Conservation (phyloP, 2,329 filamentous ascomycete species). For the Colletotrichum sp. region DNA sequence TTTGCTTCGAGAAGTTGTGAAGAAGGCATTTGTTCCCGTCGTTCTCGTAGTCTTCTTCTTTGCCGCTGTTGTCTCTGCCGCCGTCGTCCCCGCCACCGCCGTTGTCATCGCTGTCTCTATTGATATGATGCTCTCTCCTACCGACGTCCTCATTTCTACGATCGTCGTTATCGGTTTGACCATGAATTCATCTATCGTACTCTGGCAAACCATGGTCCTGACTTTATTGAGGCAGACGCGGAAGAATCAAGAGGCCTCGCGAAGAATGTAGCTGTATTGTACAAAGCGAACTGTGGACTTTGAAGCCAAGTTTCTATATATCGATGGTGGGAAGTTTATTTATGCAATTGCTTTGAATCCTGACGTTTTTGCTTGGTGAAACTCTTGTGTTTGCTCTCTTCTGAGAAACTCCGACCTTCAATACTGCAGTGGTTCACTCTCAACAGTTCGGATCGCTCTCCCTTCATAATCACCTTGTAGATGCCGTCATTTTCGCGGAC, state of each 20-base stretch:
- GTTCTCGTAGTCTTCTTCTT: no score
- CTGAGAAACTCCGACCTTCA: accelerated
- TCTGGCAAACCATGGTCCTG: neutral
- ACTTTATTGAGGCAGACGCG: accelerated
- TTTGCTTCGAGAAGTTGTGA: accelerated
- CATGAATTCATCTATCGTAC: no score
- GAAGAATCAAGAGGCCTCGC: neutral
- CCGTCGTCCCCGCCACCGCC: neutral
- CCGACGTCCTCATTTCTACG: accelerated
- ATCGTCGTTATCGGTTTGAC: accelerated
- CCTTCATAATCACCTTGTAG: accelerated
- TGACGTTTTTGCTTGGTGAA: accelerated
- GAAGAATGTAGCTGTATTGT: neutral
- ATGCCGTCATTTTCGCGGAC: neutral
- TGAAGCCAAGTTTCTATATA: neutral
- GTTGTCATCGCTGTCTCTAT: neutral
- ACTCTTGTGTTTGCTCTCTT: accelerated
- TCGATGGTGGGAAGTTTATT: neutral
- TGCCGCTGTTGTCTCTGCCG: no score
- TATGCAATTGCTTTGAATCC: neutral
- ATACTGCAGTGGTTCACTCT: neutral
- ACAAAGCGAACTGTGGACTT: neutral
- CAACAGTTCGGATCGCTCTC: neutral
- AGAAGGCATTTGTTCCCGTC: no score
- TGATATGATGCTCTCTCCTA: neutral